Percentiles rank a stretch among this genome's conserved stretches.
These are phyloP conservation scores for Nicotiana tomentosiformis DNA, from an alignment of 257 asterid species.

Conservation along the genomic window DNA sequence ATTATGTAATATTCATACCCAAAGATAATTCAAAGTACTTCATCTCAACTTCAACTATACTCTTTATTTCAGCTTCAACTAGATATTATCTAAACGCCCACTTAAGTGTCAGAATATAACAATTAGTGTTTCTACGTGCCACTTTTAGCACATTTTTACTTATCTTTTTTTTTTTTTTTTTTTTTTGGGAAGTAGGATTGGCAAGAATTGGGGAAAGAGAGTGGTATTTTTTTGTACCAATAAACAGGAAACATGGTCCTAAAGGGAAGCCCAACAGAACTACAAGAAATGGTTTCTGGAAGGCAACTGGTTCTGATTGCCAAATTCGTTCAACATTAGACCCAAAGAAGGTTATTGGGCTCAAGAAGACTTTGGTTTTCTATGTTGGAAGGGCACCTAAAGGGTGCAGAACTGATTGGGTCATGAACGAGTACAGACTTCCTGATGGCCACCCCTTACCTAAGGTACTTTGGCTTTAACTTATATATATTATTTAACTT, in stretches of 20 bases:
- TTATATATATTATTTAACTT: too few species aligned
- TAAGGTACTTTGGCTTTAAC: slow-evolving; percentile 22
- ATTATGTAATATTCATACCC: too few species aligned
- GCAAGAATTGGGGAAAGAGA: slow-evolving; percentile 73
- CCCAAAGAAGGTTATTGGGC: slow-evolving; percentile 43
- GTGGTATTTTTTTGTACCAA: slow-evolving; percentile 70
- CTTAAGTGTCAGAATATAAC: too few species aligned
- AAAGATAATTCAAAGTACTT: too few species aligned
- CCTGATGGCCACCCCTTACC: slow-evolving; percentile 41
- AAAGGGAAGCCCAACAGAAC: slow-evolving; percentile 75
- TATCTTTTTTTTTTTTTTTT: not conserved
- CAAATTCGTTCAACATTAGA: slow-evolving; percentile 36
- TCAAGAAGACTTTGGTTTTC: slow-evolving; percentile 68
- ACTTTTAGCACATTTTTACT: not conserved
- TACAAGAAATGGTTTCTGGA: slow-evolving; percentile 69
- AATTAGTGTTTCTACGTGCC: too few species aligned
- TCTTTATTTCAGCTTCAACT: too few species aligned
- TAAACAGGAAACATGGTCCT: slow-evolving; percentile 61
- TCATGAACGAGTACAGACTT: slow-evolving; percentile 78
- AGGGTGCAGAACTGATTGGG: slow-evolving; percentile 74
- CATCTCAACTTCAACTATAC: too few species aligned
- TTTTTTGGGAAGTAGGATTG: slow-evolving; percentile 29
- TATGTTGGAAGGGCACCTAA: slow-evolving; percentile 78
- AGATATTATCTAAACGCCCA: too few species aligned
- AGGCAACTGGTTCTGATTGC: slow-evolving; percentile 83